phyloP scores from a whole-genome alignment of 2,329 filamentous ascomycete species.

The Colletotrichum viniferum region DNA sequence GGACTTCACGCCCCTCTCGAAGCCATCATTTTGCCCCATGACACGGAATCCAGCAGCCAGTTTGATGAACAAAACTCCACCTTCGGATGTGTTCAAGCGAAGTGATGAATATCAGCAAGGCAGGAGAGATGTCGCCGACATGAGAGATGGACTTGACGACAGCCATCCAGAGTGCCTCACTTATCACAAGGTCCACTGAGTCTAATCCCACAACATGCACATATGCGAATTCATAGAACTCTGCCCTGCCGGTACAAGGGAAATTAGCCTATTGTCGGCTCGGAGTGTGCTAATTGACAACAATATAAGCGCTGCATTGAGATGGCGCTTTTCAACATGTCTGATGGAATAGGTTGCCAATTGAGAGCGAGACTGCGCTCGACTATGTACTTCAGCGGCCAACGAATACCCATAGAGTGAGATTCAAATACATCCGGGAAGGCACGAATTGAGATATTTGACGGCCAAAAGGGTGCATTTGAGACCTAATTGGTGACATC shows the following conservation, averaged over 20 bases:
- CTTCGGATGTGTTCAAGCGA: neutral
- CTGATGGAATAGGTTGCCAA: neutral
- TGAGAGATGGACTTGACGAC: neutral
- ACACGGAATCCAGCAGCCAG: neutral
- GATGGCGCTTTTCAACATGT: neutral
- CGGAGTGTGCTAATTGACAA: neutral
- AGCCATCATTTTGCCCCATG: too few relatives aligned
- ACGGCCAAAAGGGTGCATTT: neutral
- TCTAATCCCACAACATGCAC: neutral
- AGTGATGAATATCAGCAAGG: accelerated
- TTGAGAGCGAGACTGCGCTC: neutral
- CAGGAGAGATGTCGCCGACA: neutral
- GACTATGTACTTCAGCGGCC: neutral
- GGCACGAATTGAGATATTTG: neutral
- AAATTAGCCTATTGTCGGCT: neutral
- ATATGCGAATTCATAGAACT: neutral
- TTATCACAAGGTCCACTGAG: neutral
- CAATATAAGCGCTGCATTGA: neutral
- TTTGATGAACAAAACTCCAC: neutral
- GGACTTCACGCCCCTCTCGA: too few relatives aligned
- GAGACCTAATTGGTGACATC: neutral
- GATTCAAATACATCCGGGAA: neutral
- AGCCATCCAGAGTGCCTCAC: neutral
- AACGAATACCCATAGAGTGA: neutral
- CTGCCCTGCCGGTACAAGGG: neutral